A percentile compares a stretch with the other conserved stretches of the same genome.
These are phyloP conservation scores for Coniochaeta sp. DNA, from an alignment of 2,329 filamentous ascomycete species.

Conservation along the genomic window DNA sequence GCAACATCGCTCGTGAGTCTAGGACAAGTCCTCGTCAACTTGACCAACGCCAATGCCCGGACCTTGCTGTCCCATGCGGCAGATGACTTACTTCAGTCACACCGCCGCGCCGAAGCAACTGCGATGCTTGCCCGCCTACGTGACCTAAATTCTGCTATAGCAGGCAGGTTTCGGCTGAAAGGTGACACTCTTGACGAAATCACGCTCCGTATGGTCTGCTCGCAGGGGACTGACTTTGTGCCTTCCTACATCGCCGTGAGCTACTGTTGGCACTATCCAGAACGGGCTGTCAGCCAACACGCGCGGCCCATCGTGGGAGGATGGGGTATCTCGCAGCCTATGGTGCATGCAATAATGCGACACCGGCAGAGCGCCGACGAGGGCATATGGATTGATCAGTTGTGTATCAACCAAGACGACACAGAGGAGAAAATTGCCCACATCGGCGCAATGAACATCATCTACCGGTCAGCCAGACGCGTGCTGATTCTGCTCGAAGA, in stretches of 20 bases:
- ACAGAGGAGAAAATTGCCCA: slow-evolving; percentile 7
- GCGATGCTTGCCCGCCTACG: too few species aligned
- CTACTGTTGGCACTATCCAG: slow-evolving; percentile 17
- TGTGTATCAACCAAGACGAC: slow-evolving; percentile 14
- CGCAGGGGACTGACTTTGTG: neutral
- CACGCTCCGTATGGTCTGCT: slow-evolving; percentile 11
- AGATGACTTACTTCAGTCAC: too few species aligned
- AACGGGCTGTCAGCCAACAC: slow-evolving; percentile 10
- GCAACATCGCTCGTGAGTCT: neutral
- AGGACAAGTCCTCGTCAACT: neutral
- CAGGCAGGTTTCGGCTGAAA: too few species aligned
- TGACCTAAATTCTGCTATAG: too few species aligned
- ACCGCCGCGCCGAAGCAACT: too few species aligned
- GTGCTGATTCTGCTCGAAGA: slow-evolving; percentile 15
- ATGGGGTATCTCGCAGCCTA: slow-evolving; percentile 14
- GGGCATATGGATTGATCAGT: slow-evolving; percentile 13
- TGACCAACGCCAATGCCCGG: neutral
- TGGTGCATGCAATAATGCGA: slow-evolving; percentile 14
- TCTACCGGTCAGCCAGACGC: slow-evolving; percentile 13
- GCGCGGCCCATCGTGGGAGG: slow-evolving; percentile 6
- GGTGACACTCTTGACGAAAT: too few species aligned
- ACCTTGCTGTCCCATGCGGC: neutral
- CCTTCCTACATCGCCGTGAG: slow-evolving; percentile 14
- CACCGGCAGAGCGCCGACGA: slow-evolving; percentile 5
- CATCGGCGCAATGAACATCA: slow-evolving; percentile 13